Evolutionary conservation across 2,329 filamentous ascomycete genomes (phyloP).

Genomic region (Rhynchosporium agropyri): DNA sequence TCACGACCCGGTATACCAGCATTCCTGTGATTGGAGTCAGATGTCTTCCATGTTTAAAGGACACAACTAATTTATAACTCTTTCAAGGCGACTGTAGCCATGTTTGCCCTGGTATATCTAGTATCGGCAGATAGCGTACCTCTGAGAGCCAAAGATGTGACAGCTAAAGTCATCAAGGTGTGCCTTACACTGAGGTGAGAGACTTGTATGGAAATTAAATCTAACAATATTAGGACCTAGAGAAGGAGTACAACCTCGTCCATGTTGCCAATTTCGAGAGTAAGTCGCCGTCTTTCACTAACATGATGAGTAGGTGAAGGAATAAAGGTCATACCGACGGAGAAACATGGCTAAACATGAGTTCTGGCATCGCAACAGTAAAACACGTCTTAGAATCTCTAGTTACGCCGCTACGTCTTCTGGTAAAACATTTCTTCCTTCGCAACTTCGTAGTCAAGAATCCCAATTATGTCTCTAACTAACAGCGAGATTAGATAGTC

Average conservation of each 20-base stretch:
- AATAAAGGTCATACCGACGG: too few relatives aligned
- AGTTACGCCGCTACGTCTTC: slow-evolving; percentile 16
- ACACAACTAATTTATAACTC: neutral
- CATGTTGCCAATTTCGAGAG: slow-evolving; percentile 29
- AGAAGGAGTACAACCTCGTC: slow-evolving; percentile 23
- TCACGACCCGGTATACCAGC: neutral
- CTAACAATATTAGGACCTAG: slow-evolving; percentile 16
- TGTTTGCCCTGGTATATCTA: slow-evolving; percentile 1
- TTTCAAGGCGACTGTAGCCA: neutral
- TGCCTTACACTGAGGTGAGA: neutral
- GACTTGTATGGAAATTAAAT: neutral
- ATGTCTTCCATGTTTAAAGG: neutral
- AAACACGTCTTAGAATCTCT: slow-evolving; percentile 25
- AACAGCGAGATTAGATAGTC: slow-evolving; percentile 15
- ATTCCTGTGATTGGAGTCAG: too few relatives aligned
- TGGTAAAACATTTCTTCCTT: slow-evolving; percentile 14
- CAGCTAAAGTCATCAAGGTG: slow-evolving; percentile 12
- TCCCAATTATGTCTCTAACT: neutral
- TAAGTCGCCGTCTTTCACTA: slow-evolving; percentile 1
- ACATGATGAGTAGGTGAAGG: neutral
- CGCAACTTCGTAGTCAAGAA: neutral
- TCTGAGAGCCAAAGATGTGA: neutral
- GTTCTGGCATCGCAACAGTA: slow-evolving; percentile 17
- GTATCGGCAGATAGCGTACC: slow-evolving; percentile 3
- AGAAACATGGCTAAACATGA: neutral